Conservation (phyloP, 2,329 filamentous ascomycete genomes). For the Chaetomium sp. region DNA sequence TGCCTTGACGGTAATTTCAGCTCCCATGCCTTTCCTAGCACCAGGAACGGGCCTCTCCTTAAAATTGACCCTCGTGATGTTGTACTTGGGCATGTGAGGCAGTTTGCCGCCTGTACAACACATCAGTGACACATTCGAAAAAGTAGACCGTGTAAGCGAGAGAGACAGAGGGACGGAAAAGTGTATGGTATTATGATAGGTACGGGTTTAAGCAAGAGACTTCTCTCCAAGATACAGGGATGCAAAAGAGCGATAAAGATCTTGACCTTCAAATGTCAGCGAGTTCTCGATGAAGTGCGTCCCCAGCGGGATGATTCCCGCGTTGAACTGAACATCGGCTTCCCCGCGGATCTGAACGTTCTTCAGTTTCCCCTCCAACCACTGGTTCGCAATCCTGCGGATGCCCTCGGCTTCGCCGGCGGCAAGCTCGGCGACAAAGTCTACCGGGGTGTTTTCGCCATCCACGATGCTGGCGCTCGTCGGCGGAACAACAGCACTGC, state of each 20-base stretch:
- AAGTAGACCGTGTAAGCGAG: conserved; percentile 1
- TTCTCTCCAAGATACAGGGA: conserved; percentile 58
- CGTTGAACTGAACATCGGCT: conserved; percentile 66
- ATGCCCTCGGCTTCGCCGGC: conserved; percentile 74
- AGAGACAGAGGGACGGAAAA: too few species aligned
- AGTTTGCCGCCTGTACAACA: conserved; percentile 56
- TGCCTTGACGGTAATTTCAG: conserved; percentile 67
- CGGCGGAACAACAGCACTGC: conserved; percentile 68
- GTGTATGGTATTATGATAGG: too few species aligned
- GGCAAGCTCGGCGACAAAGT: conserved; percentile 69
- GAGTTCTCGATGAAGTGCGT: conserved; percentile 68
- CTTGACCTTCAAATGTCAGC: conserved; percentile 76
- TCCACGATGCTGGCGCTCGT: conserved; percentile 72
- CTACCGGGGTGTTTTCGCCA: conserved; percentile 67
- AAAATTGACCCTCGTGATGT: conserved; percentile 74
- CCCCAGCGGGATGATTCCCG: conserved; percentile 73
- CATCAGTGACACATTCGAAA: conserved; percentile 30
- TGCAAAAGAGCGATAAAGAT: conserved; percentile 58
- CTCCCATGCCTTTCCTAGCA: conserved; percentile 62
- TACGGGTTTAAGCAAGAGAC: conserved; percentile 29
- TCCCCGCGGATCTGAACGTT: conserved; percentile 66
- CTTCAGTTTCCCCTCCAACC: conserved; percentile 71
- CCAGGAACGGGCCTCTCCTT: conserved; percentile 56
- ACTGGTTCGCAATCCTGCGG: conserved; percentile 77
- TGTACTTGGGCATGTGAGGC: conserved; percentile 72